Evolutionary conservation across 441 rosid species (phyloP).

Genomic region (Cnidoscolus chayamansa): DNA sequence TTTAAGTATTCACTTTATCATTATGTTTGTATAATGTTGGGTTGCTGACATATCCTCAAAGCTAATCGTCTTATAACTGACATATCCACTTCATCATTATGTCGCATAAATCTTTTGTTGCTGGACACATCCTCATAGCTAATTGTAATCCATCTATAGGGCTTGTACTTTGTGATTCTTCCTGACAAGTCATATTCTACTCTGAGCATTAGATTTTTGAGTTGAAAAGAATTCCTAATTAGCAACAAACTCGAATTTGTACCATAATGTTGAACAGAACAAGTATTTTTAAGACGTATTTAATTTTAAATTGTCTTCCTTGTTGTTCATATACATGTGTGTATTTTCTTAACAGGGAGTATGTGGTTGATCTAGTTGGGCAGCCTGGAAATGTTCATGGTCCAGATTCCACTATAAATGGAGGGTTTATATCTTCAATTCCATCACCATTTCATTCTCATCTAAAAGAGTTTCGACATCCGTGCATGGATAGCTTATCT

Average conservation of each 20-base stretch:
- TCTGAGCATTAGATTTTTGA: background rate
- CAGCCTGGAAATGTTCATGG: slow-evolving; percentile 85
- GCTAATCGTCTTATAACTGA: background rate
- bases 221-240: background rate
- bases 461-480: slow-evolving; percentile 46
- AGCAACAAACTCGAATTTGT: background rate
- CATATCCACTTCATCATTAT: background rate
- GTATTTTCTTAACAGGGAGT: slow-evolving; percentile 61
- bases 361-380: slow-evolving; percentile 92
- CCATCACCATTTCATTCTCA: slow-evolving; percentile 71
- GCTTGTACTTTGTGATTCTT: background rate
- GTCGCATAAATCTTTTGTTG: background rate
- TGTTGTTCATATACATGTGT: slow-evolving; percentile 14
- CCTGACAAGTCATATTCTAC: no score
- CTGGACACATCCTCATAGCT: background rate
- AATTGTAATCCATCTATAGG: background rate
- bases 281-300: background rate
- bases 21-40: background rate
- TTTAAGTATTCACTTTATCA: background rate
- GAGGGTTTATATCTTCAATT: slow-evolving; percentile 48
- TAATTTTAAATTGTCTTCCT: background rate
- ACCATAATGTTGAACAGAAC: background rate
- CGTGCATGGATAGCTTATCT: slow-evolving; percentile 37
- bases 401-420: slow-evolving; percentile 86
- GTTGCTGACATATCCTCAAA: background rate